Percentiles rank a stretch among this genome's conserved stretches.
Conservation (phyloP, 1,139 yeast genomes). For the Martiniozyma asiatica region DNA sequence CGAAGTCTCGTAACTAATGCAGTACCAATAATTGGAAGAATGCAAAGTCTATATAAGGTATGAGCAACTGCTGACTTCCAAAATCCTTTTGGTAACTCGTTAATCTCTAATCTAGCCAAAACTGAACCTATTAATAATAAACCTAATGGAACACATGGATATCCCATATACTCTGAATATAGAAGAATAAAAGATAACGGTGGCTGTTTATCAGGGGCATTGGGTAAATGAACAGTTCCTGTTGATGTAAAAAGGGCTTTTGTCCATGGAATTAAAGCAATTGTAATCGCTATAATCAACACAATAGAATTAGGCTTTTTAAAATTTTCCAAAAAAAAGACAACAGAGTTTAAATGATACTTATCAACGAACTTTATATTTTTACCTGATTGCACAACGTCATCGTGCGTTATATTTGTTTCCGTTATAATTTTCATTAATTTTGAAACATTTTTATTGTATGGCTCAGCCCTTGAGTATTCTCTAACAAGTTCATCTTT, state of each 20-base stretch:
- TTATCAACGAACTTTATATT: constrained; percentile 20
- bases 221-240: constrained; percentile 31
- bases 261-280: constrained; percentile 80
- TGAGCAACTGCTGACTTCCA: constrained; percentile 52
- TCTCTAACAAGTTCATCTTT: constrained; percentile 21
- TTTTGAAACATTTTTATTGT: constrained; percentile 18
- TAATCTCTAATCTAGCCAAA: constrained; percentile 57
- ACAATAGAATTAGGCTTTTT: constrained; percentile 63
- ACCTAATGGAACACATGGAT: constrained; percentile 84
- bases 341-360: constrained; percentile 23
- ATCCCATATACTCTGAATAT: constrained; percentile 62
- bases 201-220: constrained; percentile 78
- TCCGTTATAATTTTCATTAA: constrained; percentile 22
- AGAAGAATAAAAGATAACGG: constrained; percentile 76
- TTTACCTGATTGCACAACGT: constrained; percentile 19
- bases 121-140: constrained; percentile 74
- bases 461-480: constrained; percentile 23
- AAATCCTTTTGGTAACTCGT: constrained; percentile 56
- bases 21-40: constrained; percentile 54
- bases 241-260: constrained; percentile 60
- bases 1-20: constrained; percentile 41
- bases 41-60: constrained; percentile 34
- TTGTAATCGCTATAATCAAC: constrained; percentile 46
- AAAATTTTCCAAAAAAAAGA: constrained; percentile 37
- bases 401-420: constrained; percentile 20